A percentile compares a stretch with the other conserved stretches of the same genome.
phyloP scores from a whole-genome alignment of 1,284 basidiomycete species.

The Trichosporon inkin region DNA sequence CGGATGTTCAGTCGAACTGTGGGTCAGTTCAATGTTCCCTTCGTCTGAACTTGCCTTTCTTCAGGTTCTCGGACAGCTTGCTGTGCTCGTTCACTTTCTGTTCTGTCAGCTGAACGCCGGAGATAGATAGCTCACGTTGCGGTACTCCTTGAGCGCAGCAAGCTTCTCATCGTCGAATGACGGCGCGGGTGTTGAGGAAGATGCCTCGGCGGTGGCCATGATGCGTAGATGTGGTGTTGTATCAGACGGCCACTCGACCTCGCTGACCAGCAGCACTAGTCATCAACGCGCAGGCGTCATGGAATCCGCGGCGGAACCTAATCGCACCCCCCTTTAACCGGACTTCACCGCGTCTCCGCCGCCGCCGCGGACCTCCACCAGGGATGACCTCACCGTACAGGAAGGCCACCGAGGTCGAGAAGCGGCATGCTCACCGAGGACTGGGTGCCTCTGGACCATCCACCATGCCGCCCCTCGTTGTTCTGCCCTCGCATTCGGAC shows the following conservation, averaged over 20 bases:
- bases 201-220: conserved; percentile 26
- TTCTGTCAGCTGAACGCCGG: conserved; percentile 20
- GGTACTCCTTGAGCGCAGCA: conserved; percentile 50
- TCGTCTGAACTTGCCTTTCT: conserved; percentile 64
- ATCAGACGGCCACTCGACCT: background rate
- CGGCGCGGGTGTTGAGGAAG: conserved; percentile 28
- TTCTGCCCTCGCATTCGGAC: conserved; percentile 25
- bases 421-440: background rate
- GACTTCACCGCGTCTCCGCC: no score
- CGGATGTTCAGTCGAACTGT: conserved; percentile 58
- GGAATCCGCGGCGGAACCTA: background rate
- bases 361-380: background rate
- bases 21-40: background rate
- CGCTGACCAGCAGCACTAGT: background rate
- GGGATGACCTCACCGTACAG: background rate
- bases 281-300: conserved; percentile 9
- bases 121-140: conserved; percentile 35
- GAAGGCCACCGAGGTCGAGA: background rate
- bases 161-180: conserved; percentile 46
- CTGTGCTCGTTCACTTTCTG: conserved; percentile 91
- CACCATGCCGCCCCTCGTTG: conserved; percentile 31
- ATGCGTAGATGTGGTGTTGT: conserved; percentile 11
- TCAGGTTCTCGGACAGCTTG: conserved; percentile 72
- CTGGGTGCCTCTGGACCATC: background rate
- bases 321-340: background rate